Conservation (phyloP, 1,284 basidiomycete genomes). For the Ustilago vetiveriae region DNA sequence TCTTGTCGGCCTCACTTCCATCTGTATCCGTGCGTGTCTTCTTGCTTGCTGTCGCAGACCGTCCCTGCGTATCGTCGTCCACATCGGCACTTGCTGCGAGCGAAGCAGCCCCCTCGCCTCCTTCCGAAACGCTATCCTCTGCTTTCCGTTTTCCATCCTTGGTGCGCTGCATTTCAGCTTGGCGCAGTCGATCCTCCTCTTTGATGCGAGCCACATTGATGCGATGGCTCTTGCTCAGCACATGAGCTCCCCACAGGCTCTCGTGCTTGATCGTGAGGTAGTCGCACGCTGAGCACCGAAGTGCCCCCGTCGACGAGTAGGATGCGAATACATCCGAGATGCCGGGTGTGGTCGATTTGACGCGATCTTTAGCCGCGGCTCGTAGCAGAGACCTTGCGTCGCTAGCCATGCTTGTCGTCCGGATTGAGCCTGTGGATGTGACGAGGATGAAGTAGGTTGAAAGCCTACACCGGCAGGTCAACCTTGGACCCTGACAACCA, state of each 20-base stretch:
- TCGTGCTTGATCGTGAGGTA: conserved; percentile 55
- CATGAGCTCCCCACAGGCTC: conserved; percentile 52
- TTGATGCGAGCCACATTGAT: conserved; percentile 23
- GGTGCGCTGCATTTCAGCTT: conserved; percentile 22
- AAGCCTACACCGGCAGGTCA: no score
- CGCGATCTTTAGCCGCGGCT: conserved; percentile 36
- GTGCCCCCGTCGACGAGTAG: conserved; percentile 35
- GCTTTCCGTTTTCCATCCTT: conserved; percentile 48
- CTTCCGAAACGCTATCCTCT: conserved; percentile 10
- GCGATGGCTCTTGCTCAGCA: conserved; percentile 50
- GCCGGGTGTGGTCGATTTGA: conserved; percentile 2
- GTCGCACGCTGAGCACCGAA: conserved; percentile 56
- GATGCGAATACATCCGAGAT: conserved; percentile 52
- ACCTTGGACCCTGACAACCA: no score
- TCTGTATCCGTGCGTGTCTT: conserved; percentile 8
- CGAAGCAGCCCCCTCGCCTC: background rate
- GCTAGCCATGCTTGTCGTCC: conserved; percentile 14
- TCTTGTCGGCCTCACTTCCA: background rate
- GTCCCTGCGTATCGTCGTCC: background rate
- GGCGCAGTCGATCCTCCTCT: conserved; percentile 24
- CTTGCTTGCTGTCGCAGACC: conserved; percentile 12
- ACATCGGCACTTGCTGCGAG: background rate
- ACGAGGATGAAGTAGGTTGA: no score
- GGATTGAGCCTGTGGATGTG: no score
- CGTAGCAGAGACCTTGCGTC: conserved; percentile 51